Conservation (phyloP, 768 basidiomycete species). For the Lactarius indigo region DNA sequence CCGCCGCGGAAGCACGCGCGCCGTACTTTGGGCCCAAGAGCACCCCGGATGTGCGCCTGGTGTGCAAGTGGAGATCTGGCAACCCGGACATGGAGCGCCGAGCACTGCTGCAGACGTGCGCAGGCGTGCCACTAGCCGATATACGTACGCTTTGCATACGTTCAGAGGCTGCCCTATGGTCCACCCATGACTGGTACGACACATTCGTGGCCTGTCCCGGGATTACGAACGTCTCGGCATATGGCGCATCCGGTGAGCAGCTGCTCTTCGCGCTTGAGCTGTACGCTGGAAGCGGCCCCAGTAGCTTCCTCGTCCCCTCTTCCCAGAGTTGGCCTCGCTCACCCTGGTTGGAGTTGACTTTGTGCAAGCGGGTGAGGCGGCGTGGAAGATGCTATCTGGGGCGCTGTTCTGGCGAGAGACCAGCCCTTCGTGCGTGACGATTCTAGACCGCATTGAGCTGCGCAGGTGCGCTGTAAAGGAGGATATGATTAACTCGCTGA, state of each 20-base stretch:
- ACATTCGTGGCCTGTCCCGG: constrained; percentile 3
- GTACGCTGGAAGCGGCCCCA: not conserved
- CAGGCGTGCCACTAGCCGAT: constrained; percentile 4
- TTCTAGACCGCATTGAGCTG: constrained; percentile 17
- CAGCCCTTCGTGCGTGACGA: constrained; percentile 16
- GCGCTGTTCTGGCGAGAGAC: constrained; percentile 11
- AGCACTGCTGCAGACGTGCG: constrained; percentile 3
- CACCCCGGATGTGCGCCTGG: constrained; percentile 4
- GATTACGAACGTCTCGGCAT: constrained; percentile 15
- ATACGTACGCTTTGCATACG: constrained; percentile 10
- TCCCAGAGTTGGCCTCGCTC: constrained; percentile 16
- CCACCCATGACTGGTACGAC: constrained; percentile 14
- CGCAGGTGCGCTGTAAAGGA: constrained; percentile 13
- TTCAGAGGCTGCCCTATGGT: constrained; percentile 5
- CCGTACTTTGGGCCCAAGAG: constrained; percentile 7
- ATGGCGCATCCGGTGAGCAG: constrained; percentile 8
- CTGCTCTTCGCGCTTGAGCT: constrained; percentile 8
- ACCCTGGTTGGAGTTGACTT: constrained; percentile 13
- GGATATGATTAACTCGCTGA: constrained; percentile 5
- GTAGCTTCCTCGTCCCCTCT: not conserved
- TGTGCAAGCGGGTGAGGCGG: constrained; percentile 1
- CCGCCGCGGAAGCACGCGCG: constrained; percentile 6
- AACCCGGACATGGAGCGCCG: constrained; percentile 13
- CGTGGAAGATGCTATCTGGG: constrained; percentile 2
- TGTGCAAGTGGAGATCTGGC: constrained; percentile 14